phyloP scores from a whole-genome alignment of 371 early-diverging fungal genomes.

The Mucor velutinosus region DNA sequence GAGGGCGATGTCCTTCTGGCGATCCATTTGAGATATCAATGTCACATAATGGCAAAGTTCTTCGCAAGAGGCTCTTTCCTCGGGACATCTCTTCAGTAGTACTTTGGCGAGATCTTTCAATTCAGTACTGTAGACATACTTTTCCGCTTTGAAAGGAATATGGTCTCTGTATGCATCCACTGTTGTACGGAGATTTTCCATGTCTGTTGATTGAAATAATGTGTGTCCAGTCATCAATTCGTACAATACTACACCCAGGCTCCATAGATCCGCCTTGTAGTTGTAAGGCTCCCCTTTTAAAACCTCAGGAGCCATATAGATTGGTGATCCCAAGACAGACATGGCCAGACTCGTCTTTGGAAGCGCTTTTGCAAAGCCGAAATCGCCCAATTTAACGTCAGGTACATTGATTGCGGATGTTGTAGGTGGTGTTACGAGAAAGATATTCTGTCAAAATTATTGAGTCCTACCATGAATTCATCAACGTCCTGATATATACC shows the following conservation, averaged over 20 bases:
- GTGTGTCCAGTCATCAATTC: constrained; percentile 89
- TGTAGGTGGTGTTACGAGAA: constrained; percentile 32
- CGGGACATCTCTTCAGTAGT: constrained; percentile 80
- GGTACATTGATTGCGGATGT: constrained; percentile 57
- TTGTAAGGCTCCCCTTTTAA: constrained; percentile 86
- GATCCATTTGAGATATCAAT: background rate
- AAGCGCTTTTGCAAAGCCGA: constrained; percentile 93
- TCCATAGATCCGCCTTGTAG: constrained; percentile 95
- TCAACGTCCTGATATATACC: background rate
- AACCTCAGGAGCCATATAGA: constrained; percentile 98
- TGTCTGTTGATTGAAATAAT: constrained; percentile 89
- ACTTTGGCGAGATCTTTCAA: constrained; percentile 74
- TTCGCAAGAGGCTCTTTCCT: constrained; percentile 85
- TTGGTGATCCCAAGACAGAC: constrained; percentile 90
- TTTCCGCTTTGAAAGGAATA: constrained; percentile 69
- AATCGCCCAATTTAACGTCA: constrained; percentile 88
- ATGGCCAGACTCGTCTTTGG: constrained; percentile 33
- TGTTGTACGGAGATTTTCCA: constrained; percentile 80
- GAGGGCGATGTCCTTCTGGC: background rate
- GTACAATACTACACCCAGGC: constrained; percentile 90
- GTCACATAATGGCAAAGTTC: constrained; percentile 85
- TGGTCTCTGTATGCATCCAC: constrained; percentile 78
- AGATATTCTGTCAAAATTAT: constrained; percentile 17
- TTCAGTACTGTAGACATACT: constrained; percentile 35
- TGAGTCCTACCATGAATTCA: background rate